Evolutionary conservation across 2,329 filamentous ascomycete species (phyloP).

Genomic region (Xylaria sp.): DNA sequence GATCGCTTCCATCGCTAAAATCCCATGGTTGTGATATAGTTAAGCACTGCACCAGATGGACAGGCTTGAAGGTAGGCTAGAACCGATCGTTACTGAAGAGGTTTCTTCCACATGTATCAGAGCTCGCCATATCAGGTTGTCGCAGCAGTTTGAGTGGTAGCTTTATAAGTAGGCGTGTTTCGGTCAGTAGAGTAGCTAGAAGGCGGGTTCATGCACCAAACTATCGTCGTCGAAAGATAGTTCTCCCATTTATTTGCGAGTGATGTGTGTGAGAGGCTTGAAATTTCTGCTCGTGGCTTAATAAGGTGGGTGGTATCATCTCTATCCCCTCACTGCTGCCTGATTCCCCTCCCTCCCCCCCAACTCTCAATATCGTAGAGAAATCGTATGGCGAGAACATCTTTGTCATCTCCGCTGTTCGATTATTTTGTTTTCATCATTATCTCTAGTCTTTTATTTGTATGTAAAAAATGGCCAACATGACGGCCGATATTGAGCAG

Average conservation of each 20-base stretch:
- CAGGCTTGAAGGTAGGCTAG: no score
- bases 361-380: background rate
- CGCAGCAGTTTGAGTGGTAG: background rate
- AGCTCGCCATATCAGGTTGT: background rate
- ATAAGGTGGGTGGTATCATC: background rate
- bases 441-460: background rate
- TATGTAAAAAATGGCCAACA: background rate
- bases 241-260: background rate
- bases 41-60: background rate
- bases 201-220: background rate
- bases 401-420: background rate
- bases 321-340: no score
- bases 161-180: background rate
- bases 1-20: background rate
- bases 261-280: background rate
- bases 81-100: background rate
- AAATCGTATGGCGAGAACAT: background rate
- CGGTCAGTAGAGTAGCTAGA: background rate
- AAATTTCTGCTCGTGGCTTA: background rate
- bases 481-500: conserved; percentile 1
- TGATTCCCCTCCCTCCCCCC: no score
- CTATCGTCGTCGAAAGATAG: background rate
- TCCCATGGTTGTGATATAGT: background rate
- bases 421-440: background rate
- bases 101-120: background rate